These are phyloP conservation scores for Apiospora arundinis DNA, from an alignment of 2,329 filamentous ascomycete genomes.

Conservation along the genomic window DNA sequence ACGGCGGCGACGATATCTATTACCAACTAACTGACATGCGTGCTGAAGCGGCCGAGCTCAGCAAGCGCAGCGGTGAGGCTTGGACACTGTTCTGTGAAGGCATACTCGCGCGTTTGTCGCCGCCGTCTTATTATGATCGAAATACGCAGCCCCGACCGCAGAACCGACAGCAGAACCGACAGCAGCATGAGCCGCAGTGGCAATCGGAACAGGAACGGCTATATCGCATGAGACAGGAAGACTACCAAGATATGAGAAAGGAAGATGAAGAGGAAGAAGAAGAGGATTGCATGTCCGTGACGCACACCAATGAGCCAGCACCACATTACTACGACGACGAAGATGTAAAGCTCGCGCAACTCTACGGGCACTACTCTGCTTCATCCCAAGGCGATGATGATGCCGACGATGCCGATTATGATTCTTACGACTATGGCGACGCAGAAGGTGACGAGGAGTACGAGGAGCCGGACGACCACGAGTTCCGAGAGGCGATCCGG, in stretches of 20 bases:
- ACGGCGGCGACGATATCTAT: neutral
- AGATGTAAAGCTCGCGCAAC: neutral
- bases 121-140: no score
- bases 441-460: neutral
- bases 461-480: neutral
- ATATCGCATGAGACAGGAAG: no score
- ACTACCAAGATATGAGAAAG: neutral
- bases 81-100: constrained; percentile 15
- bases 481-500: neutral
- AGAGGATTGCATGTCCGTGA: neutral
- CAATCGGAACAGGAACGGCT: neutral
- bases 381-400: neutral
- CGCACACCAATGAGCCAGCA: neutral
- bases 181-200: neutral
- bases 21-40: constrained; percentile 9
- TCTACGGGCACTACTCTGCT: neutral
- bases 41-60: neutral
- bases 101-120: neutral
- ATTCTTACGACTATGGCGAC: neutral
- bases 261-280: neutral
- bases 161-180: no score
- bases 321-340: neutral
- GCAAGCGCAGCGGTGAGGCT: neutral
- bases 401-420: neutral
- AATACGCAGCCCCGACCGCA: neutral